These are phyloP conservation scores for Clathrus columnatus DNA, from an alignment of 768 basidiomycete species.

Conservation along the genomic window DNA sequence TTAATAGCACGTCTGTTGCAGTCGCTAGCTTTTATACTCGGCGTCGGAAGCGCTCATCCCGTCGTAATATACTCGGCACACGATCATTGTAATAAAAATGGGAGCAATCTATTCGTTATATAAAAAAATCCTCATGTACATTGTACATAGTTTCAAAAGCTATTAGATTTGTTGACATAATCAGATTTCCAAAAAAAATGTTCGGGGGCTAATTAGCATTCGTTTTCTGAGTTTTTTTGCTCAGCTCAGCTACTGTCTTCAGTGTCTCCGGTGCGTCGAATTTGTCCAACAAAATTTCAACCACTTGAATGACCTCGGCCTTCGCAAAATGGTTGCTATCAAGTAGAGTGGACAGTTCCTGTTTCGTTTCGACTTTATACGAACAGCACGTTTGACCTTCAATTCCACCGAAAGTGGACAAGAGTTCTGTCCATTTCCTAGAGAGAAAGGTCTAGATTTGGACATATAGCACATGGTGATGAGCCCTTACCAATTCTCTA, in stretches of 20 bases:
- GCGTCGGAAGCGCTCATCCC: not conserved
- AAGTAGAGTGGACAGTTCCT: conserved; percentile 61
- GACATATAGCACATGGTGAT: not conserved
- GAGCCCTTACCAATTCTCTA: conserved; percentile 52
- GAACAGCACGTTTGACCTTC: conserved; percentile 42
- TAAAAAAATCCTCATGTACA: no score
- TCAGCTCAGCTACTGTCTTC: conserved; percentile 45
- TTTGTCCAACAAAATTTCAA: conserved; percentile 71
- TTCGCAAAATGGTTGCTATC: conserved; percentile 49
- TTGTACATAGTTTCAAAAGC: no score
- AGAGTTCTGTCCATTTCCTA: conserved; percentile 57
- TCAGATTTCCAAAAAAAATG: not conserved
- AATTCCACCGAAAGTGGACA: conserved; percentile 50
- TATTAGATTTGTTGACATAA: no score
- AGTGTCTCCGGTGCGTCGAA: conserved; percentile 64
- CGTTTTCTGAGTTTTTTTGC: conserved; percentile 11
- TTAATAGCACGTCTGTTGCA: not conserved
- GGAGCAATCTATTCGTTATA: no score
- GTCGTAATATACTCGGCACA: not conserved
- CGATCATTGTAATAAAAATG: not conserved
- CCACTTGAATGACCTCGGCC: conserved; percentile 64
- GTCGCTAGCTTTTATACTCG: not conserved
- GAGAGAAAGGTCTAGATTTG: not conserved
- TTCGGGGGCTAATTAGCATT: not conserved
- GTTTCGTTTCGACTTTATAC: conserved; percentile 58